Conservation (phyloP, 345 rosid species). For the Eucalyptus erythrocorys region DNA sequence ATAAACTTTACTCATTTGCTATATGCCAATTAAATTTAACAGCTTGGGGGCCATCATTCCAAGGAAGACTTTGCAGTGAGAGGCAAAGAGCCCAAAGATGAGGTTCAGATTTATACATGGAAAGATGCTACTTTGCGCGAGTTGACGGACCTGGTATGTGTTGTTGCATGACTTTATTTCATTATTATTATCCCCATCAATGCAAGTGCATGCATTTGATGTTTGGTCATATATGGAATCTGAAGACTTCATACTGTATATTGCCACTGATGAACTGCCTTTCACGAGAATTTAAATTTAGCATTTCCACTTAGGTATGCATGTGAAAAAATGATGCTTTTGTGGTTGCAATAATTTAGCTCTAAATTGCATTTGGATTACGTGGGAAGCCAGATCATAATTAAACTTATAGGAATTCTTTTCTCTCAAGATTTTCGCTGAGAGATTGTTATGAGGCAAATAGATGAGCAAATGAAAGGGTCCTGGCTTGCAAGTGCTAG, state of each 20-base stretch:
- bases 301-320: not conserved
- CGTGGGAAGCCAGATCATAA: not conserved
- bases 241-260: not conserved
- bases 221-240: not conserved
- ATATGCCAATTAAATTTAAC: not conserved
- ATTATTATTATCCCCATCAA: not conserved
- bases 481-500: not conserved
- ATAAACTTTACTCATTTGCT: not conserved
- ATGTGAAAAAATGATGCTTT: not conserved
- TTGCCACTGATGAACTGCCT: not conserved
- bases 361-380: not conserved
- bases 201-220: not conserved
- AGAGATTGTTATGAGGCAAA: not conserved
- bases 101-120: constrained; percentile 97
- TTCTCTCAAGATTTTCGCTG: not conserved
- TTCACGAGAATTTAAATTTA: not conserved
- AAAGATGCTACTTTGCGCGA: constrained; percentile 91
- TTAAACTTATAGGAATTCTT: not conserved
- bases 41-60: constrained; percentile 77
- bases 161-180: not conserved
- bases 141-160: constrained; percentile 74
- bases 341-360: not conserved
- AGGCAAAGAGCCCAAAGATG: constrained; percentile 94
- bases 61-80: constrained; percentile 88
- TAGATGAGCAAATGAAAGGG: not conserved